Evolutionary conservation across 495 filamentous ascomycete species (phyloP), one percentile per base, ranked within the genome.

Genomic region (Halenospora varia): DNA sequence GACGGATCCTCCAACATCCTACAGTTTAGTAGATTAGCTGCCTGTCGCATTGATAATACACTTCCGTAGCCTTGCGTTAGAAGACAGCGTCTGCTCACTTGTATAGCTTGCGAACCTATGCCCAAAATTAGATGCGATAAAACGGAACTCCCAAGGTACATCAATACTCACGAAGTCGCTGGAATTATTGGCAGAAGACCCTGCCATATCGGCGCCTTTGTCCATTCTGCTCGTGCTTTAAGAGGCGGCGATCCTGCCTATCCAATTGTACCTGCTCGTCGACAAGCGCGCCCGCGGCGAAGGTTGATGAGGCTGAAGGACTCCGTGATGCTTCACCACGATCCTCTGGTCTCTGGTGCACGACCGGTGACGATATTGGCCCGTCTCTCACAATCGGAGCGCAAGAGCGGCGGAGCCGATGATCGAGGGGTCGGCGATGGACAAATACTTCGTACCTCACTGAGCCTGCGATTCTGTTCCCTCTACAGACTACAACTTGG

Each of bases 1-100:
- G 90, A 85, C 22, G 92, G 91, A 67, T 96, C 93, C 74, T 97
- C 94, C 65, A 98, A 78, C 94, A 98, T 98, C 72, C 94, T 97
- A 71, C 40, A 48, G 11, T n/a, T 49, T 29, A 61, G 57, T 53
- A 53, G 41, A 56, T 74, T 59, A 63, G 66, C 68, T 62, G 40
- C 10, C 22, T 22, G 22, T 15, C n/a, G 22, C 53, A 35, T 55
- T 19, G 13, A 26, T 2, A 49, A 48, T 4, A 26, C 19, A 48
- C 15, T 4, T 18, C 18, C 11, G 15, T 1, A 26, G 20, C 23
- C 23, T 9, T 2, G 22, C 13, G 19, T 23, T 2, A 22, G 10
- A 24, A 25, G 15, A 56, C 3, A 48, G 11, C 15, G 23, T 22
- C 13, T 44, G 75, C 83, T 70, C 77, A 98, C 94, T 96, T 97